Percentiles rank a stretch among this genome's conserved stretches.
Evolutionary conservation across 139 green algal species (phyloP).

Genomic region (Raphidocelis subcapitata): DNA sequence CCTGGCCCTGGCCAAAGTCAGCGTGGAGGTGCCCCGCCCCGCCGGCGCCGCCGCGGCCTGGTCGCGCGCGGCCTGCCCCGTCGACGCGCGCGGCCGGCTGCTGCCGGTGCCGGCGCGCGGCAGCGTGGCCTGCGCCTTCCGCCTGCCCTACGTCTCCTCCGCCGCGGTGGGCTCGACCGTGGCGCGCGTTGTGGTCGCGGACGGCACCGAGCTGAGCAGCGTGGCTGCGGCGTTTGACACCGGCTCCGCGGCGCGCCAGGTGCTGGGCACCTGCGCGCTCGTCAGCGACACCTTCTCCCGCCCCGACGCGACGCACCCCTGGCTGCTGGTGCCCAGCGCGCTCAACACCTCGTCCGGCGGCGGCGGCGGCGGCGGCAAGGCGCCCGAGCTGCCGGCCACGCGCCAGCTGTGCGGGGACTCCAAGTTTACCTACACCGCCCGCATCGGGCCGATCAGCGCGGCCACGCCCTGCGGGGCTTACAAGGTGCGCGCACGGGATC

Average conservation of each 20-base stretch:
- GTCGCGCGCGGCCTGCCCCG: no score
- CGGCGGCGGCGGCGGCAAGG: conserved; percentile 10
- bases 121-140: conserved; percentile 5
- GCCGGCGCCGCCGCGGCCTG: no score
- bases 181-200: conserved; percentile 5
- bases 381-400: not conserved
- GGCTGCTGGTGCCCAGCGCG: not conserved
- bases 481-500: not conserved
- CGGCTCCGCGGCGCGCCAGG: not conserved
- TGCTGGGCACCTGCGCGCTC: conserved; percentile 12
- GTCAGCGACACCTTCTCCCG: conserved; percentile 19
- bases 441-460: not conserved
- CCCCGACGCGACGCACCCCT: not conserved
- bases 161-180: not conserved
- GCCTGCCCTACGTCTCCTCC: not conserved
- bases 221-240: not conserved
- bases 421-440: not conserved
- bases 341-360: not conserved
- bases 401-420: conserved; percentile 8
- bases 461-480: conserved; percentile 5
- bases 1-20: no score
- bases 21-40: no score
- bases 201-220: not conserved
- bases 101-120: conserved; percentile 7
- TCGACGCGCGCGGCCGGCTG: no score